These are phyloP conservation scores for Colletotrichum filicis DNA, from an alignment of 2,329 filamentous ascomycete species.

Conservation along the genomic window DNA sequence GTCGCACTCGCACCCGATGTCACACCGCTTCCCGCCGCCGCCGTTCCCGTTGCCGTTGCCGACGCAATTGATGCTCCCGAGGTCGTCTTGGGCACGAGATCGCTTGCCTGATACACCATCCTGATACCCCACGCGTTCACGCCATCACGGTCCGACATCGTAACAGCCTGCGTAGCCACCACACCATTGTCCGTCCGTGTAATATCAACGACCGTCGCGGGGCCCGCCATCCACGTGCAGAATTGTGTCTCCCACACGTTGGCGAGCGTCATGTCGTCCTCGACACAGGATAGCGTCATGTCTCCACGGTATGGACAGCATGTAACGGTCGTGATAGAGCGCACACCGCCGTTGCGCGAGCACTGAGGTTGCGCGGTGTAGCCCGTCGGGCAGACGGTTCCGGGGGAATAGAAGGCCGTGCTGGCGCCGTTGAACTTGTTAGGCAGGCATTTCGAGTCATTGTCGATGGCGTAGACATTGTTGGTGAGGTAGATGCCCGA, in stretches of 20 bases:
- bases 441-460: slow-evolving; percentile 37
- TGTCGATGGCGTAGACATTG: slow-evolving; percentile 37
- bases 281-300: slow-evolving; percentile 38
- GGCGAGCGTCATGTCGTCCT: slow-evolving; percentile 33
- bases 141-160: slow-evolving; percentile 32
- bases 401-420: slow-evolving; percentile 36
- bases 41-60: neutral
- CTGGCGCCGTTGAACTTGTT: slow-evolving; percentile 34
- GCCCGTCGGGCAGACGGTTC: slow-evolving; percentile 26
- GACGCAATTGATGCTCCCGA: neutral
- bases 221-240: slow-evolving; percentile 40
- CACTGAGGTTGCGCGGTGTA: slow-evolving; percentile 41
- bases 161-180: slow-evolving; percentile 24
- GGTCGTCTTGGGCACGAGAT: slow-evolving; percentile 24
- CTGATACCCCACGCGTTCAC: slow-evolving; percentile 40
- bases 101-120: slow-evolving; percentile 41
- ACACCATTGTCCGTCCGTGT: slow-evolving; percentile 31
- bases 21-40: neutral
- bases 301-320: slow-evolving; percentile 39
- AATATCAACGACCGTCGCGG: slow-evolving; percentile 28
- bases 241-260: slow-evolving; percentile 37
- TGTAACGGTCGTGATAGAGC: slow-evolving; percentile 41
- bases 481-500: slow-evolving; percentile 33
- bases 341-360: slow-evolving; percentile 38
- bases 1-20: neutral